phyloP scores from a whole-genome alignment of 768 basidiomycete genomes.

The Suillus americanus region DNA sequence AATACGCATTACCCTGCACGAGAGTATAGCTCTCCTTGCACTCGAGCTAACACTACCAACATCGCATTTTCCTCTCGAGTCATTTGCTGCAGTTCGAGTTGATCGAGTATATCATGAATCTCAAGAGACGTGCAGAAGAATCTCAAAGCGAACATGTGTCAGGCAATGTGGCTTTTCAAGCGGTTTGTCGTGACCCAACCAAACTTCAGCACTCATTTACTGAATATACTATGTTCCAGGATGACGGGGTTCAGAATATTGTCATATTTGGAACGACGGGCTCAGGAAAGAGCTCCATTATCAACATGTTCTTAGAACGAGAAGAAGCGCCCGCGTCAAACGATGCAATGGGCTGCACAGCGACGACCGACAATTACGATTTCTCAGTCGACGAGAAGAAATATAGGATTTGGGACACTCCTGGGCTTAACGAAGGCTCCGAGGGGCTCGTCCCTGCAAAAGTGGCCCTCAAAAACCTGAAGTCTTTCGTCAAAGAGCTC shows the following conservation, averaged over 20 bases:
- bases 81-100: neutral
- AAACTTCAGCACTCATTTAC: neutral
- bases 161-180: neutral
- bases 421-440: conserved; percentile 25
- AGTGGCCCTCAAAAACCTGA: conserved; percentile 27
- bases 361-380: conserved; percentile 21
- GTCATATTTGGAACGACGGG: neutral
- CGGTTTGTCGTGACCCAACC: neutral
- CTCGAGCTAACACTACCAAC: neutral
- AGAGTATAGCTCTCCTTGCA: neutral
- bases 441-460: conserved; percentile 22
- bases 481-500: conserved; percentile 16
- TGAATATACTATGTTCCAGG: neutral
- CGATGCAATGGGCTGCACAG: conserved; percentile 29
- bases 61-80: neutral
- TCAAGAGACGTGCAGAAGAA: neutral
- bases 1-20: neutral
- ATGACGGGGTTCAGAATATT: neutral
- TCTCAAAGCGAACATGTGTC: neutral
- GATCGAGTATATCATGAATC: neutral
- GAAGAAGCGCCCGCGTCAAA: conserved; percentile 8
- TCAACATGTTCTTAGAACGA: neutral
- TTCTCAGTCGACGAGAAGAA: conserved; percentile 26
- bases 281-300: neutral
- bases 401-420: conserved; percentile 31